Evolutionary conservation across 2,329 filamentous ascomycete genomes (phyloP).

Genomic region (Venturiaceae sp.): DNA sequence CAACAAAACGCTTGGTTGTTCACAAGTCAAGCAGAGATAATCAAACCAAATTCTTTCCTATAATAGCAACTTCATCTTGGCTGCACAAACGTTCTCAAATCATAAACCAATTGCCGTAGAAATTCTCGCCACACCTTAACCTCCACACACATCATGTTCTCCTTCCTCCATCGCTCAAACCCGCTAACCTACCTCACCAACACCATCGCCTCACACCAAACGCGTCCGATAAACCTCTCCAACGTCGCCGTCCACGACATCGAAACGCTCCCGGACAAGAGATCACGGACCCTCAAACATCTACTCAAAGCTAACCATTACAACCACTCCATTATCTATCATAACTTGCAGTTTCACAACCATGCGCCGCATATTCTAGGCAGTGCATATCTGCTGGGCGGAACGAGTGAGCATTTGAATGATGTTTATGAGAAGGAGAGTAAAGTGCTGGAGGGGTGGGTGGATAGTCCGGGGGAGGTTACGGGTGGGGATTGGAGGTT

Average conservation of each 20-base stretch:
- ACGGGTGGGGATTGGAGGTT: slow-evolving; percentile 77
- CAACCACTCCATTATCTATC: slow-evolving; percentile 76
- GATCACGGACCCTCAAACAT: slow-evolving; percentile 78
- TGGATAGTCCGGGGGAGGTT: slow-evolving; percentile 75
- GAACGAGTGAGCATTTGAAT: slow-evolving; percentile 61
- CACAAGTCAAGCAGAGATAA: not conserved
- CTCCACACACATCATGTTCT: not conserved
- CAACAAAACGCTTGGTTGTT: not conserved
- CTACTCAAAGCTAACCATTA: slow-evolving; percentile 85
- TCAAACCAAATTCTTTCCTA: not conserved
- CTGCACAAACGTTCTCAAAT: not conserved
- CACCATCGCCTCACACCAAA: not conserved
- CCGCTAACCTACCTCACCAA: not conserved
- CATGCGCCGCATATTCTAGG: slow-evolving; percentile 71
- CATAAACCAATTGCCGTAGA: too few species aligned
- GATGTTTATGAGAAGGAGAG: slow-evolving; percentile 71
- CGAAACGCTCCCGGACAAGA: slow-evolving; percentile 70
- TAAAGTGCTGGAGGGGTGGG: slow-evolving; percentile 67
- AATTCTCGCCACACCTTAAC: not conserved
- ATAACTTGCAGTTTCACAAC: slow-evolving; percentile 68
- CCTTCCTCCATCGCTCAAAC: not conserved
- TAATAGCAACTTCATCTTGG: not conserved
- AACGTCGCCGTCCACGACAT: slow-evolving; percentile 67
- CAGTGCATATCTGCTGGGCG: slow-evolving; percentile 80
- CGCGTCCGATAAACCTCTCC: slow-evolving; percentile 40